Percentiles rank a stretch among this genome's conserved stretches.
These are phyloP conservation scores for Kazachstania martiniae DNA, from an alignment of 805 yeast genomes.

Conservation along the genomic window DNA sequence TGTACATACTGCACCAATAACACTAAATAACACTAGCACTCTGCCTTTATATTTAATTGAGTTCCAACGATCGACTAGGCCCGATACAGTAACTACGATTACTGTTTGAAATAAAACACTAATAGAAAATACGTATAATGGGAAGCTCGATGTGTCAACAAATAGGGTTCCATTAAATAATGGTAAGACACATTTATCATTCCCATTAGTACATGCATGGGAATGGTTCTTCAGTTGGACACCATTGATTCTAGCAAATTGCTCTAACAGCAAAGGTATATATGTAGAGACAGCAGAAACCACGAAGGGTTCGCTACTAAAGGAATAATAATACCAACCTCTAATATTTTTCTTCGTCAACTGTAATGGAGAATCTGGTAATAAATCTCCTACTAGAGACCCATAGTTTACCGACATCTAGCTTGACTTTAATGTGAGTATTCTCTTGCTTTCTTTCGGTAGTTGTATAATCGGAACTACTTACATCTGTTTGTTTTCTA, in stretches of 20 bases:
- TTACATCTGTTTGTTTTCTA: too few species aligned
- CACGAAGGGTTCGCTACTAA: constrained; percentile 74
- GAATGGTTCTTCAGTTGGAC: constrained; percentile 49
- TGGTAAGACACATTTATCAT: constrained; percentile 36
- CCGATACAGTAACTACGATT: constrained; percentile 61
- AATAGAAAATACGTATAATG: constrained; percentile 60
- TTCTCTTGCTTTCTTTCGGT: too few species aligned
- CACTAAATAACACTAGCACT: constrained; percentile 45
- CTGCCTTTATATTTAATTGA: constrained; percentile 40
- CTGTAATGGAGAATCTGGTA: constrained; percentile 1
- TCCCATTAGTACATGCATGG: constrained; percentile 36
- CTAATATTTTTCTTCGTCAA: constrained; percentile 31
- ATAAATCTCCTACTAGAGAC: too few species aligned
- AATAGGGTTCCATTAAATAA: constrained; percentile 34
- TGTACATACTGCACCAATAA: constrained; percentile 47
- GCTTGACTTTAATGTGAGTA: too few species aligned
- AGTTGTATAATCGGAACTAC: too few species aligned
- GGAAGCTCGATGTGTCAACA: constrained; percentile 64
- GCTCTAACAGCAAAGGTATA: constrained; percentile 61
- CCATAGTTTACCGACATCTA: too few species aligned
- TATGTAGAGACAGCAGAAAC: constrained; percentile 74
- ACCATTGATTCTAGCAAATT: constrained; percentile 63
- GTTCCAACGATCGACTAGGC: constrained; percentile 50
- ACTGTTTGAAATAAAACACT: constrained; percentile 67
- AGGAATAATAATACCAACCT: constrained; percentile 63